Percentiles rank a stretch among this genome's conserved stretches.
Conservation (phyloP, 352 stramenopile genomes). For the Pythium dissimile region DNA sequence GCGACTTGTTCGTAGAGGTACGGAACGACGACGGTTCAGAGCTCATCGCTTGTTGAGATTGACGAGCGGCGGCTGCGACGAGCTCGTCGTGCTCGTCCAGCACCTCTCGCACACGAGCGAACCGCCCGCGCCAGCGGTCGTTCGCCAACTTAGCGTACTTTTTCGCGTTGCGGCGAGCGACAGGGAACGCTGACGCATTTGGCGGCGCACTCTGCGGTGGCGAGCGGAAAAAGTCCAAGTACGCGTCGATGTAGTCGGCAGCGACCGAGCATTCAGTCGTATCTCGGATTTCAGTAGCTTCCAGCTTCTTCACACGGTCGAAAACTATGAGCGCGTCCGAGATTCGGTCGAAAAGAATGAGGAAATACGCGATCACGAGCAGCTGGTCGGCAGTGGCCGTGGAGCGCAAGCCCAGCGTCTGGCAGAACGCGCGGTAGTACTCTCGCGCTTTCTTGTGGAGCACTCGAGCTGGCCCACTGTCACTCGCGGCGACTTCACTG, state of each 20-base stretch:
- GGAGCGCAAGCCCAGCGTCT: constrained; percentile 19
- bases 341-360: constrained; percentile 44
- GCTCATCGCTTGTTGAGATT: background rate
- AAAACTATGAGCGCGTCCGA: constrained; percentile 35
- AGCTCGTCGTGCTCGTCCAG: constrained; percentile 47
- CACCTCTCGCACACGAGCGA: constrained; percentile 34
- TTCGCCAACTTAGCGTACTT: constrained; percentile 39
- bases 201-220: constrained; percentile 4
- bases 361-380: constrained; percentile 45
- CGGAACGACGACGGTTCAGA: too few species aligned
- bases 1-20: background rate
- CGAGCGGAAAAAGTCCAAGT: constrained; percentile 52
- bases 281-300: background rate
- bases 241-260: constrained; percentile 58
- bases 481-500: background rate
- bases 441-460: constrained; percentile 34
- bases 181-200: constrained; percentile 25
- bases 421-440: constrained; percentile 43
- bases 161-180: constrained; percentile 32
- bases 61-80: background rate
- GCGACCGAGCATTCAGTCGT: constrained; percentile 30
- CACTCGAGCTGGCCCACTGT: constrained; percentile 14
- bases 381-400: constrained; percentile 30
- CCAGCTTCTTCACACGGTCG: constrained; percentile 15
- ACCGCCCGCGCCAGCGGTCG: constrained; percentile 44